Base-by-base conservation (phyloP, 2,329 filamentous ascomycete genomes). In the Trichoderma sp. region DNA sequence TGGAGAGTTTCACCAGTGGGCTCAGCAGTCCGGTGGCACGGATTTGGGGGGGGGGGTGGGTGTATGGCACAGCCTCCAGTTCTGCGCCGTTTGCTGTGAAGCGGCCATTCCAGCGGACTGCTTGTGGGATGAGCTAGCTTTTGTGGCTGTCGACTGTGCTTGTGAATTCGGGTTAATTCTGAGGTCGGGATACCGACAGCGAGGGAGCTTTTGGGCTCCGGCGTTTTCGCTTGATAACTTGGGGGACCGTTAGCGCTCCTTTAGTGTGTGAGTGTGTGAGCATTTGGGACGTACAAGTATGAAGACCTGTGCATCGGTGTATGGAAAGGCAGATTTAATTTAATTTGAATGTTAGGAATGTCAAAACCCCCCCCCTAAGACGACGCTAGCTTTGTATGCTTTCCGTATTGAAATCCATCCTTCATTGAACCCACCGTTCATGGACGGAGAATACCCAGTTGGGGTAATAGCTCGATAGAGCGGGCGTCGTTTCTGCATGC, bases 1-100 rank as follows among this genome's bases (percentile, higher is more conserved):
- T 70, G 69, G 69, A 70, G 69, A 39, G 63, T 43, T 34, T 58
- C 37, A 24, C 30, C n/a, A 34, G n/a, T 16, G 34, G 43, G 34
- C 34, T 43, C 26, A 39, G 37, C n/a, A 51, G 52, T 49, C 49
- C 26, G 66, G 61, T 61, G 39, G 59, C 66, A 56, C 52, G 24
- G 46, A 58, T 52, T 34, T 11, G 32, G 59, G 39, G 32, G 34
- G 32, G 32, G 59, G 39, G 32, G 34, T 52, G 39, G 39, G 39
- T 8, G 39, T 43, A 43, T n/a, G 18, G 63, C 39, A 28, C 54
- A 49, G 39, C 52, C 63, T 51, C 32, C 32, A 34, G 32, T 14
- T 28, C 37, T 59, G 21, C 39, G 63, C 54, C 37, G 52, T 28
- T 46, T 28, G 51, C 34, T 46, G 24, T 58, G 34, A 21, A 18